phyloP scores from a whole-genome alignment of 2,329 filamentous ascomycete species.

The Colletotrichum incanum region DNA sequence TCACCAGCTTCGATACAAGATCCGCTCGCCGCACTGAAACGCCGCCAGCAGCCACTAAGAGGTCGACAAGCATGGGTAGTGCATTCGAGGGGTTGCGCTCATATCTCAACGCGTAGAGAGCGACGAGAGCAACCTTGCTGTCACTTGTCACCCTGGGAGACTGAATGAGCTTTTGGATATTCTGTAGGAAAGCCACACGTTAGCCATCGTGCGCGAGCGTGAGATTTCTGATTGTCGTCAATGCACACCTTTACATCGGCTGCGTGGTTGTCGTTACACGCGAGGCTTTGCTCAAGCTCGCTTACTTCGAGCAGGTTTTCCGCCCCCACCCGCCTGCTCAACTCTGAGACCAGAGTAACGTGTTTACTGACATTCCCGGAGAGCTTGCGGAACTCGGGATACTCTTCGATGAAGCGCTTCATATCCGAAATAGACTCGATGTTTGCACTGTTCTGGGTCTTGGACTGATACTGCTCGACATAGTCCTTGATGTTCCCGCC shows the following conservation, averaged over 20 bases:
- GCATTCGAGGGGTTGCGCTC: conserved; percentile 88
- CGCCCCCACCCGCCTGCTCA: conserved; percentile 88
- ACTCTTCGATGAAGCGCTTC: conserved; percentile 99
- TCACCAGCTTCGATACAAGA: conserved; percentile 85
- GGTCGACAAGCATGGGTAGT: conserved; percentile 86
- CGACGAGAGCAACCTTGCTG: conserved; percentile 90
- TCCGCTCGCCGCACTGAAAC: conserved; percentile 83
- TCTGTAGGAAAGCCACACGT: conserved; percentile 61
- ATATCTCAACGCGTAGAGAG: conserved; percentile 95
- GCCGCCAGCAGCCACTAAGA: conserved; percentile 87
- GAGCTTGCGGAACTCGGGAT: conserved; percentile 96
- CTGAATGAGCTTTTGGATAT: conserved; percentile 88
- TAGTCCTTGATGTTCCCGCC: conserved; percentile 98
- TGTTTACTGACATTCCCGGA: conserved; percentile 99
- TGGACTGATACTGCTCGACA: conserved; percentile 97
- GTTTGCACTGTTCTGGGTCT: conserved; percentile 96
- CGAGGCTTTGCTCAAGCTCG: conserved; percentile 95
- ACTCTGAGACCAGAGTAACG: conserved; percentile 93
- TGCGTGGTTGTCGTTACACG: conserved; percentile 95
- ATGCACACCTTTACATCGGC: conserved; percentile 85
- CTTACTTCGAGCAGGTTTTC: conserved; percentile 95
- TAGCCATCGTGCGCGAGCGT: not conserved
- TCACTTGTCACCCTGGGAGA: conserved; percentile 82
- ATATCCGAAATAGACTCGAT: conserved; percentile 98
- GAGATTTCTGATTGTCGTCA: not conserved